Evolutionary conservation across 495 filamentous ascomycete genomes (phyloP), one percentile per base, ranked within the genome.

Genomic region (Penicillium bialowiezense): DNA sequence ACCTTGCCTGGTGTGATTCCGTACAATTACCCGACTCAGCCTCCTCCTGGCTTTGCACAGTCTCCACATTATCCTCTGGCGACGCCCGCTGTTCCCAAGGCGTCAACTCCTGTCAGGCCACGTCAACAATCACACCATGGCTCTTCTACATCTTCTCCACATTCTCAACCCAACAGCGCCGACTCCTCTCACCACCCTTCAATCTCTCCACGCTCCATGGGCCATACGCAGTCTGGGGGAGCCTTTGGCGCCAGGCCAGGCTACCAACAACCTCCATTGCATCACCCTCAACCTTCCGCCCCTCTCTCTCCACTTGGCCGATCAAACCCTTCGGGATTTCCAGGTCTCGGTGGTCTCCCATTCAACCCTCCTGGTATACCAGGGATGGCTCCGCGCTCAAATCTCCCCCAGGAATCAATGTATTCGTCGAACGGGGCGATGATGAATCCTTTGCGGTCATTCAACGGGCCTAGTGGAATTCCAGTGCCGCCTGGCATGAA

Each of bases 101-200:
- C 83, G 34, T 81, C 89, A 3, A 91, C 89, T 18, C 88, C 90
- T 12, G 84, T 79, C 48, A 85, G 87, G 37, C 73, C 80, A 28
- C 83, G 90, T 14, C 89, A 91, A 48, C 59, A 80, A 19, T 96
- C 92, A 12, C 88, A 92, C 45, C 90, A 96, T 64, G 89, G 82
- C 24, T 87, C 88, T 18, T 82, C 80, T 61, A 78, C 68, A 34
- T 88, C 82, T 7, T 88, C 87, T 41, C 87, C 82, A 36, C 66
- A 71, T 12, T 75, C 73, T 6, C 72, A 76, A 41, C 50, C 71
- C 14, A 63, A 63, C 12, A 68, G 63, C 43, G 63, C 70, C 17
- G 66, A 71, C 17, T 60, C 63, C 10, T 65, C 68, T 12, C 48
- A 54, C 7, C 69, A 73, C 33, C 50, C 60, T 0, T 74, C 72